phyloP scores from a whole-genome alignment of 768 basidiomycete species.

The Zangia roseola region DNA sequence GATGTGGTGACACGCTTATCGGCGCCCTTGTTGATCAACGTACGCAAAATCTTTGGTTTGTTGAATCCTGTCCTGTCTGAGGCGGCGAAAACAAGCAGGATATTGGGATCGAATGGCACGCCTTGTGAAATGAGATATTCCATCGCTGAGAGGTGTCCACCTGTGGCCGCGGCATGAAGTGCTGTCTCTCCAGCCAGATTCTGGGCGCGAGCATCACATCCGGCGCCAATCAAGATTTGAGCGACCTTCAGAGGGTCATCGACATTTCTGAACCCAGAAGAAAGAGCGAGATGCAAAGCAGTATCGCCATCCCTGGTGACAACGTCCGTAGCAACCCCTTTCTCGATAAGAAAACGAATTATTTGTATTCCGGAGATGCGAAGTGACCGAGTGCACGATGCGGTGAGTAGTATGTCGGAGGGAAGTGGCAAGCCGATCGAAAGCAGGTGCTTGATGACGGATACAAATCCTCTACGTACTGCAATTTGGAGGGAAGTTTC shows the following conservation, averaged over 20 bases:
- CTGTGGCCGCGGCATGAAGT: not conserved
- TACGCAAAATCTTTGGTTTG: not conserved
- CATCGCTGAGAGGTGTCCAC: not conserved
- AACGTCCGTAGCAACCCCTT: not conserved
- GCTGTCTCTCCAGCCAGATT: not conserved
- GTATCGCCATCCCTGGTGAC: not conserved
- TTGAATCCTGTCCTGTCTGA: not conserved
- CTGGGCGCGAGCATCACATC: not conserved
- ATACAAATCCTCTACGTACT: too few relatives aligned
- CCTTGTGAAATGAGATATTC: conserved; percentile 1
- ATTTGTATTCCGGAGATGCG: too few relatives aligned
- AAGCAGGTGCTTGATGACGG: too few relatives aligned
- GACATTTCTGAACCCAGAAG: not conserved
- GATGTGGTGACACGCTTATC: not conserved
- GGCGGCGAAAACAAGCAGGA: not conserved
- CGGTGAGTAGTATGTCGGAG: too few relatives aligned
- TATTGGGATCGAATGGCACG: not conserved
- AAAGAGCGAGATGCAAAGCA: not conserved
- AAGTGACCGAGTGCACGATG: too few relatives aligned
- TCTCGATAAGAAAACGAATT: not conserved
- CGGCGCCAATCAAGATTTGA: not conserved
- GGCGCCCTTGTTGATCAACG: conserved; percentile 1
- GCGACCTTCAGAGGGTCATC: not conserved
- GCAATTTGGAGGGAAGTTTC: too few relatives aligned
- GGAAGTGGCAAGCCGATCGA: too few relatives aligned